Evolutionary conservation across 23 red algal genomes (phyloP), one percentile per base, ranked within the genome.

Genomic region (Gracilaria domingensis): DNA sequence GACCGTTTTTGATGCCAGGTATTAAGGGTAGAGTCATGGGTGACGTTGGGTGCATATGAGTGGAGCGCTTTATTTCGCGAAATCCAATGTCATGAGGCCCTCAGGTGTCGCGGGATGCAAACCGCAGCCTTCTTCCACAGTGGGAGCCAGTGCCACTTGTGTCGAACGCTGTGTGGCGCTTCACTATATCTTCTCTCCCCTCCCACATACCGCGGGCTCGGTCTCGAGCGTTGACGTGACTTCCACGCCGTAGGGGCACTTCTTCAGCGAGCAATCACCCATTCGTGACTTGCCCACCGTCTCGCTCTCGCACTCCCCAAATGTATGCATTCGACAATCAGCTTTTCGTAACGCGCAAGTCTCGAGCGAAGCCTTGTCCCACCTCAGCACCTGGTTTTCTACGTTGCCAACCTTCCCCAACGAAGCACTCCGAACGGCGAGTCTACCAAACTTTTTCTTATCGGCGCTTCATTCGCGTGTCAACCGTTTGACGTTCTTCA

Each of bases 291-390:
- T 25, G 42, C 23, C 17, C 21, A 14, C 18, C 42, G 24, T 77
- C 42, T 77, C 7, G n/a, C n/a, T 12, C 72, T 77, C 39, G 40
- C 20, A 51, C 72, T 73, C 38, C 38, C 67, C 67, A 73, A 23
- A 77, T 77, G 72, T 77, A 17, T 49, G n/a, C 14, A 34, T 51
- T 77, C 38, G 23, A 50, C 45, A 77, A 45, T 14, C 40, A 51
- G 42, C 72, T 49, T 28, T 69, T 77, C 72, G 34, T 35, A 77
- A 48, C 72, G 45, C 72, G 39, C 20, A 77, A 77, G 72, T 50
- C 72, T 77, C 72, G 72, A 77, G 21, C 72, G 24, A 48, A 77
- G 45, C 39, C 23, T 50, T 77, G 38, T 37, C 42, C 72, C 72
- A 37, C 39, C 38, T 50, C 72, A 77, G 14, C 45, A 50, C 2